phyloP scores from a whole-genome alignment of 306 rosid genomes.

The Malus sieversii region DNA sequence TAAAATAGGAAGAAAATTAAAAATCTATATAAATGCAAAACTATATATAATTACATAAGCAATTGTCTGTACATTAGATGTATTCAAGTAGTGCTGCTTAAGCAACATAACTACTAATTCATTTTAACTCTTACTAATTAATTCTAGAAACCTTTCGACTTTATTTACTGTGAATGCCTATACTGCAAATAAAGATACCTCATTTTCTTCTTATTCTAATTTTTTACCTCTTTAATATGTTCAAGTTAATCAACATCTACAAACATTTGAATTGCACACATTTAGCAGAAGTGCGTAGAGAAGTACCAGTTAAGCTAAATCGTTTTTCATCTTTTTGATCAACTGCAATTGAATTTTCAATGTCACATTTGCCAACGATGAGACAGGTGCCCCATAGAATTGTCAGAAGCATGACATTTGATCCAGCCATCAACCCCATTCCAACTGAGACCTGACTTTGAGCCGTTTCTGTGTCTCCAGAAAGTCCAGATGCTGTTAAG shows the following conservation, averaged over 20 bases:
- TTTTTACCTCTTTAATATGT: too few species aligned
- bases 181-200: not conserved
- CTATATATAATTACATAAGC: too few species aligned
- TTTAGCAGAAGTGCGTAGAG: not conserved
- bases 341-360: slow-evolving; percentile 44
- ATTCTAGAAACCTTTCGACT: not conserved
- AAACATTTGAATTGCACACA: not conserved
- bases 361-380: slow-evolving; percentile 66
- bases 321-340: slow-evolving; percentile 47
- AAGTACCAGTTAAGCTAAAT: slow-evolving; percentile 46
- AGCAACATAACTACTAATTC: not conserved
- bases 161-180: too few species aligned
- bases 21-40: too few species aligned
- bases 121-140: not conserved
- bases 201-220: not conserved
- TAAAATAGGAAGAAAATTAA: too few species aligned
- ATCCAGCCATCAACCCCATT: slow-evolving; percentile 76
- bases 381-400: slow-evolving; percentile 65
- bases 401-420: slow-evolving; percentile 63
- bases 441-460: slow-evolving; percentile 72
- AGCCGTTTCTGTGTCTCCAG: slow-evolving; percentile 54
- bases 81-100: not conserved
- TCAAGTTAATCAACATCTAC: not conserved
- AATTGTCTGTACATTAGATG: too few species aligned
- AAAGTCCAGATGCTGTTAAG: slow-evolving; percentile 54